Conservation (phyloP, 306 rosid genomes). For the Astragalus membranaceus region DNA sequence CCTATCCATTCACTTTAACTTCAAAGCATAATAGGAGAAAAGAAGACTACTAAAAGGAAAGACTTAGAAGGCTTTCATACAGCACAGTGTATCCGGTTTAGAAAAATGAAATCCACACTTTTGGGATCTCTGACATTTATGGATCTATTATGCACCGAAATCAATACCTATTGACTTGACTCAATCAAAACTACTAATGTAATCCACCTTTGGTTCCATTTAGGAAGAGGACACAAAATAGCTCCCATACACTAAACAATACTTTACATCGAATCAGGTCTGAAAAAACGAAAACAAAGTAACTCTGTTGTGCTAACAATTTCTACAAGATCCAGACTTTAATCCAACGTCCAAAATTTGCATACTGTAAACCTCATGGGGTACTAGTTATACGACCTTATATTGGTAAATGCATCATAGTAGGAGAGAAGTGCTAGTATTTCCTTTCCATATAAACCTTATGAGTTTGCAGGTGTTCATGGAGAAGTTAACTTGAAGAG, state of each 20-base stretch:
- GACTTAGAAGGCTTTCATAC: background rate
- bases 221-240: background rate
- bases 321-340: background rate
- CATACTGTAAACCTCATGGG: background rate
- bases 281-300: background rate
- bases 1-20: background rate
- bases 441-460: background rate
- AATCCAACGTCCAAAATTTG: background rate
- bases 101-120: background rate
- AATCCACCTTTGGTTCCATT: background rate
- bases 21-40: background rate
- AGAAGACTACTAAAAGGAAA: background rate
- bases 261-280: background rate
- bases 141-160: background rate
- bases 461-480: background rate
- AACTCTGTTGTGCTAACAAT: background rate
- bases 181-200: background rate
- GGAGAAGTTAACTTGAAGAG: background rate
- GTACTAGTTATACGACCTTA: background rate
- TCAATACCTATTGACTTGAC: background rate
- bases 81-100: background rate
- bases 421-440: background rate
- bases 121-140: background rate
- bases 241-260: background rate
- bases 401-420: background rate